phyloP scores from a whole-genome alignment of 2,329 filamentous ascomycete species.

The Talaromyces sp. region DNA sequence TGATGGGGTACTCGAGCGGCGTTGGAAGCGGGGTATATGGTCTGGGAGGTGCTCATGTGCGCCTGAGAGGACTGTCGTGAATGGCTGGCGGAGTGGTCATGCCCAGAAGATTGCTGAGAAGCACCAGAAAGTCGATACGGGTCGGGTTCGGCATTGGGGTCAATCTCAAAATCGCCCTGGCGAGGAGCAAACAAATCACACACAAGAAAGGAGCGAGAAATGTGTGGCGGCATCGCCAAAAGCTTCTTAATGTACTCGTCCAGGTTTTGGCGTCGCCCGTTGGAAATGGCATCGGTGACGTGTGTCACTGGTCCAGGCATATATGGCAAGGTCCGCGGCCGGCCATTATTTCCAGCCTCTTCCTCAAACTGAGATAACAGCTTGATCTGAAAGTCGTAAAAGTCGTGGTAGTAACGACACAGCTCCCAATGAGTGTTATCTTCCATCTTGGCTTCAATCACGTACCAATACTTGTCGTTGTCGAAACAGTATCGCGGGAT shows the following conservation, averaged over 20 bases:
- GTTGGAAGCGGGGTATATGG: constrained; percentile 50
- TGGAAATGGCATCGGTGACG: constrained; percentile 95
- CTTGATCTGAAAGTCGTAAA: constrained; percentile 97
- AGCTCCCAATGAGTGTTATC: constrained; percentile 91
- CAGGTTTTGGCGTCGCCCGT: constrained; percentile 84
- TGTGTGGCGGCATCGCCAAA: constrained; percentile 74
- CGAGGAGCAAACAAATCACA: constrained; percentile 86
- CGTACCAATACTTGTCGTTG: constrained; percentile 98
- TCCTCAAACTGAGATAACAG: constrained; percentile 86
- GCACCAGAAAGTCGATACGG: constrained; percentile 70
- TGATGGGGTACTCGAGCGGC: constrained; percentile 34
- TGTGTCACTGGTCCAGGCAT: constrained; percentile 98
- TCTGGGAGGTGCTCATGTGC: constrained; percentile 54
- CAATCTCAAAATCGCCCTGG: constrained; percentile 89
- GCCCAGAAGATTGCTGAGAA: constrained; percentile 62
- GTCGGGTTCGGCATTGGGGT: constrained; percentile 58
- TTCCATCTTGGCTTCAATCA: constrained; percentile 85
- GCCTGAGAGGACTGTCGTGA: constrained; percentile 63
- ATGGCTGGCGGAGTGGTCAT: constrained; percentile 54
- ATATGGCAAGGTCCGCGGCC: constrained; percentile 81
- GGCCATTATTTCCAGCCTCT: constrained; percentile 80
- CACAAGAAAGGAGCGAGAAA: constrained; percentile 76
- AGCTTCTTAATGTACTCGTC: constrained; percentile 95
- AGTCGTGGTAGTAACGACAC: constrained; percentile 93
- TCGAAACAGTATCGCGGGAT: constrained; percentile 94